These are phyloP conservation scores for Ophiobolus disseminans DNA, from an alignment of 2,329 filamentous ascomycete genomes.

Conservation along the genomic window DNA sequence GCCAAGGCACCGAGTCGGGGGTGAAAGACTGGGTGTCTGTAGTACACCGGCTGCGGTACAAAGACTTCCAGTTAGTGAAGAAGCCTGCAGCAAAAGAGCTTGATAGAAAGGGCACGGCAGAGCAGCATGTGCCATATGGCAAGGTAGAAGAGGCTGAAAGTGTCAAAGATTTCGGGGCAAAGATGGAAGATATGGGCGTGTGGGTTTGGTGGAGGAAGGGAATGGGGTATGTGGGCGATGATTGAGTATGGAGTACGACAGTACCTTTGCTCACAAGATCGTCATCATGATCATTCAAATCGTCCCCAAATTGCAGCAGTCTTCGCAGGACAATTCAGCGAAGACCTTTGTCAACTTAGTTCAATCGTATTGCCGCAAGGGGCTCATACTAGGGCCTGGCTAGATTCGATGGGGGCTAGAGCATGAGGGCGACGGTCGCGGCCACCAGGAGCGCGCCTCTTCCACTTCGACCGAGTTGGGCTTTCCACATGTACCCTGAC, in stretches of 20 bases:
- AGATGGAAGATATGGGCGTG: slow-evolving; percentile 67
- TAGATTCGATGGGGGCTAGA: too few species aligned
- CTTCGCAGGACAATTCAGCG: too few species aligned
- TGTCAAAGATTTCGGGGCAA: slow-evolving; percentile 68
- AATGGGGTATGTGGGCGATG: slow-evolving; percentile 63
- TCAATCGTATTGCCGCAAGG: too few species aligned
- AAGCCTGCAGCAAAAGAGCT: slow-evolving; percentile 55
- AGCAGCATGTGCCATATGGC: slow-evolving; percentile 25
- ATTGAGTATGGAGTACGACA: background rate
- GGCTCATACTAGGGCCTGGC: too few species aligned
- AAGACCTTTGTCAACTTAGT: too few species aligned
- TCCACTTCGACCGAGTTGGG: too few species aligned
- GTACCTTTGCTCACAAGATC: background rate
- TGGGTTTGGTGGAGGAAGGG: slow-evolving; percentile 71
- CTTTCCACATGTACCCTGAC: too few species aligned
- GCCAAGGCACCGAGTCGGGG: slow-evolving; percentile 65
- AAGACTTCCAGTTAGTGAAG: slow-evolving; percentile 71
- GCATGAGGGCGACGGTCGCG: too few species aligned
- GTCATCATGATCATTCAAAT: background rate
- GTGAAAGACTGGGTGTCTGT: slow-evolving; percentile 69
- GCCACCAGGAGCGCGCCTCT: too few species aligned
- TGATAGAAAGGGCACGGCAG: slow-evolving; percentile 1
- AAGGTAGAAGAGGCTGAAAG: slow-evolving; percentile 65
- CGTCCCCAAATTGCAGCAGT: too few species aligned
- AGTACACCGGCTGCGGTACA: slow-evolving; percentile 72